Percentiles rank a stretch among this genome's conserved stretches.
Evolutionary conservation across 352 stramenopile species (phyloP).

Genomic region (Elongisporangium anandrum): DNA sequence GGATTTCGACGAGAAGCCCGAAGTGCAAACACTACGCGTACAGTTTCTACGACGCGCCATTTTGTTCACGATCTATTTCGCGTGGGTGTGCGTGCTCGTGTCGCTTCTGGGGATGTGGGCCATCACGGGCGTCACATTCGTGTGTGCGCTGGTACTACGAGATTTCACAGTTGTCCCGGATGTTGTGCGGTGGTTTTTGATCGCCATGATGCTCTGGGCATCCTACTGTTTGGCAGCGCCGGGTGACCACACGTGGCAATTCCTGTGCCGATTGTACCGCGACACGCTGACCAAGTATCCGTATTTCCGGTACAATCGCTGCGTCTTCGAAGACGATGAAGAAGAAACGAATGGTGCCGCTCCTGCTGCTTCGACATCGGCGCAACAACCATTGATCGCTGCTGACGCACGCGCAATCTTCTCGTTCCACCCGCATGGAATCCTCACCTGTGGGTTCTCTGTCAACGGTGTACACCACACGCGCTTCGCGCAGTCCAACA

Average conservation of each 20-base stretch:
- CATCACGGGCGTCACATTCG: not conserved
- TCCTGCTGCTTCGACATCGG: not conserved
- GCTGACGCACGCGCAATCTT: conserved; percentile 9
- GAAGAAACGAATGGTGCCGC: not conserved
- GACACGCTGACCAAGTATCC: not conserved
- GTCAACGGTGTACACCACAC: conserved; percentile 52
- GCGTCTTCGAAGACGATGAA: not conserved
- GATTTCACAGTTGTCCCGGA: not conserved
- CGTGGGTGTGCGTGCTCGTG: not conserved
- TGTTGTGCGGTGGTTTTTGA: not conserved
- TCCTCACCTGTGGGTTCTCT: conserved; percentile 46
- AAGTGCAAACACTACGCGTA: too few species aligned
- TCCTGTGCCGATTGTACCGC: not conserved
- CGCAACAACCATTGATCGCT: conserved; percentile 6
- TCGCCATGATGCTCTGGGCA: not conserved
- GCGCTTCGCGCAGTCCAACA: conserved; percentile 36
- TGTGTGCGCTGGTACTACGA: not conserved
- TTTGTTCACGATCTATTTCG: not conserved
- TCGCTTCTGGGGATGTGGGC: not conserved
- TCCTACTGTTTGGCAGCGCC: not conserved
- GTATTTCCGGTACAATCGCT: not conserved
- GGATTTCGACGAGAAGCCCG: too few species aligned
- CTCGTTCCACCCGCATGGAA: conserved; percentile 64
- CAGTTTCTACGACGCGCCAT: too few species aligned
- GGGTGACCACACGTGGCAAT: not conserved